phyloP scores from a whole-genome alignment of 805 yeast genomes.

The Limtongia smithiae region DNA sequence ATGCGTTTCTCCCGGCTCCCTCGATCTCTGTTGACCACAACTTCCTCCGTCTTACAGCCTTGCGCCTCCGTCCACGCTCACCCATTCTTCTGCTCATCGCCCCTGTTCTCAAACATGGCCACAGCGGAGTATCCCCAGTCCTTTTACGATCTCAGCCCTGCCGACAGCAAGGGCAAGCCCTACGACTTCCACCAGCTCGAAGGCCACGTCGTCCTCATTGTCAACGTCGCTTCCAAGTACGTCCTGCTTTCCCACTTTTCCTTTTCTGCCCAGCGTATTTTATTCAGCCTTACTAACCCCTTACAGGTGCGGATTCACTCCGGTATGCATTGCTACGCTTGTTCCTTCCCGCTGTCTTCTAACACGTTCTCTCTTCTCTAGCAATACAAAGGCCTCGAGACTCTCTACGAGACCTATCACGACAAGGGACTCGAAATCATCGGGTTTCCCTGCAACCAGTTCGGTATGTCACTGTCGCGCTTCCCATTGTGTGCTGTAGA shows the following conservation, averaged over 20 bases:
- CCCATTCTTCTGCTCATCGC: too few relatives aligned
- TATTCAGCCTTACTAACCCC: not conserved
- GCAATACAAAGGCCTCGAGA: slow-evolving; percentile 71
- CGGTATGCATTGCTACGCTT: too few relatives aligned
- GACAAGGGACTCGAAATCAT: slow-evolving; percentile 61
- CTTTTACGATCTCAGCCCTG: slow-evolving; percentile 67
- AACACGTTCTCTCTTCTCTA: too few relatives aligned
- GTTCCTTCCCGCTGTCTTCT: not conserved
- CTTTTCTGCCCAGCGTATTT: not conserved
- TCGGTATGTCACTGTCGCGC: slow-evolving; percentile 48
- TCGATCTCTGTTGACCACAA: not conserved
- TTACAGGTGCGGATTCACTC: slow-evolving; percentile 32
- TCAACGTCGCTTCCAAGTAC: slow-evolving; percentile 86
- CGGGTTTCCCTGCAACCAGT: slow-evolving; percentile 92
- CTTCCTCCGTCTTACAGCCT: too few relatives aligned
- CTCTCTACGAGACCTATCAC: slow-evolving; percentile 59
- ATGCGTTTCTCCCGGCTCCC: too few relatives aligned
- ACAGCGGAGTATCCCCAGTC: slow-evolving; percentile 4
- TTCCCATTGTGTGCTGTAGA: not conserved
- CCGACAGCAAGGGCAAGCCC: slow-evolving; percentile 55
- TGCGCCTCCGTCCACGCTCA: too few relatives aligned
- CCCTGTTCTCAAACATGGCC: not conserved
- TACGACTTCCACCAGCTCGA: slow-evolving; percentile 58
- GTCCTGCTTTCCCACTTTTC: not conserved
- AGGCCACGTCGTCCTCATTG: slow-evolving; percentile 79